Base-by-base conservation (phyloP, 345 rosid genomes). In the Salix koriyanagi region DNA sequence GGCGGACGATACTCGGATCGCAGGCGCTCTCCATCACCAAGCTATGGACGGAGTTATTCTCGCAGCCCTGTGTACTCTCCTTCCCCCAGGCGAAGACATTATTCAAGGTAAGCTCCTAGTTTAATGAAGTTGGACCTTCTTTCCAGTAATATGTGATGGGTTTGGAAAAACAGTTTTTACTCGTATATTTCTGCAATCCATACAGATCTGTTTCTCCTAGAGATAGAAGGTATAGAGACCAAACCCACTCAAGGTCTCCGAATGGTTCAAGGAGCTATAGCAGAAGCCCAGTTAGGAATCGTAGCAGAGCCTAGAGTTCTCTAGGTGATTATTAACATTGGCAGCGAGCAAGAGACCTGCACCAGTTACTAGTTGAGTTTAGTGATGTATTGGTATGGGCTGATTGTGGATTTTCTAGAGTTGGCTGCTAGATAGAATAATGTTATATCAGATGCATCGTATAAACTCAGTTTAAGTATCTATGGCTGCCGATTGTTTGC, bases 201-300 rank as follows among this genome's bases (percentile, higher is more conserved):
- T 74, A 76, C 81, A 94, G 96, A 83, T 91, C 97, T 7, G 78
- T 87, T 41, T 94, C 97, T 25, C 93, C 95, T 1, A 75, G 83
- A 71, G 89, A 82, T 44, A 65, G 84, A 67, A 87, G 85, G 70
- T 83, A 84, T 73, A 72, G 86, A 65, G 94, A 84, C 70, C 84
- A 44, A 7, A 89, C 96, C 3, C 86, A 86, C 81, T 85, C 89
- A 0, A 83, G 89, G 83, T 88, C 97, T 0, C 94, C 85, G 2
- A 81, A 85, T 65, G 66, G 65, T 16, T 80, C 87, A 6, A 82
- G 87, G 87, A 91, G 94, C 81, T 75, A 73, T 30, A 88, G 88
- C 67, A 65, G 79, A 70, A 89, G 91, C 77, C 6, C 46, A 11
- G 14, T 42, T 42, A 42, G 46, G 46, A 42, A 11, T 12, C 46